These are phyloP conservation scores for Heterobasidion annosum DNA, from an alignment of 1,284 basidiomycete species.

Conservation along the genomic window DNA sequence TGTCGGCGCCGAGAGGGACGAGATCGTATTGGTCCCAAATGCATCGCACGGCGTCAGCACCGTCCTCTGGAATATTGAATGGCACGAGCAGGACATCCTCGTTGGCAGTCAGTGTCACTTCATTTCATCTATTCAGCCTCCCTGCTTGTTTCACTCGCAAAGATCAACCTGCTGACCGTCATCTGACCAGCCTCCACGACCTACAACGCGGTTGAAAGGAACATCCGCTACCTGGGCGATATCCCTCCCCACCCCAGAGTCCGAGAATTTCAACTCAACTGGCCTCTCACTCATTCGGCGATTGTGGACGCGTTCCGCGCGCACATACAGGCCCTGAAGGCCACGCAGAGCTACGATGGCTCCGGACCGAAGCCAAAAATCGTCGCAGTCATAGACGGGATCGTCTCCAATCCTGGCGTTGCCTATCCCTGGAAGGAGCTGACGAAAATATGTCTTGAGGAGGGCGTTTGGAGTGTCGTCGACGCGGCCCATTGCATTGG, in stretches of 20 bases:
- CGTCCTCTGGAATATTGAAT: slow-evolving; percentile 53
- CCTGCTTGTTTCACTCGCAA: too few relatives aligned
- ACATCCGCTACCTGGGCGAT: slow-evolving; percentile 55
- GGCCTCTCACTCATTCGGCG: slow-evolving; percentile 55
- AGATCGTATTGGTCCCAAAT: slow-evolving; percentile 62
- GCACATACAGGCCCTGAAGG: slow-evolving; percentile 22
- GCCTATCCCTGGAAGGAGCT: slow-evolving; percentile 76
- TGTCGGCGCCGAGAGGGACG: slow-evolving; percentile 49
- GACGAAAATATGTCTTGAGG: slow-evolving; percentile 59
- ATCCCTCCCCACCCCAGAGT: slow-evolving; percentile 40
- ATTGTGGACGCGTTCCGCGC: slow-evolving; percentile 50
- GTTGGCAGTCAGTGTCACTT: slow-evolving; percentile 28
- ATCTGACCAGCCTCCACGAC: slow-evolving; percentile 48
- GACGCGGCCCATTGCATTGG: slow-evolving; percentile 75
- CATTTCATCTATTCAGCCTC: too few relatives aligned
- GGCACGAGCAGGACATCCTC: slow-evolving; percentile 41
- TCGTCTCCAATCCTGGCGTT: slow-evolving; percentile 65
- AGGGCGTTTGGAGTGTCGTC: slow-evolving; percentile 61
- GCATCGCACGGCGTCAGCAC: slow-evolving; percentile 62
- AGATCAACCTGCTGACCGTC: neutral
- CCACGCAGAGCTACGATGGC: slow-evolving; percentile 13
- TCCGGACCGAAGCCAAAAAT: slow-evolving; percentile 30
- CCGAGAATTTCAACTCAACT: slow-evolving; percentile 42
- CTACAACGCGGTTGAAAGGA: slow-evolving; percentile 51
- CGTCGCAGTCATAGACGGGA: slow-evolving; percentile 70